These are phyloP conservation scores for Magnaporthales sp. DNA, from an alignment of 2,329 filamentous ascomycete species.

Conservation along the genomic window DNA sequence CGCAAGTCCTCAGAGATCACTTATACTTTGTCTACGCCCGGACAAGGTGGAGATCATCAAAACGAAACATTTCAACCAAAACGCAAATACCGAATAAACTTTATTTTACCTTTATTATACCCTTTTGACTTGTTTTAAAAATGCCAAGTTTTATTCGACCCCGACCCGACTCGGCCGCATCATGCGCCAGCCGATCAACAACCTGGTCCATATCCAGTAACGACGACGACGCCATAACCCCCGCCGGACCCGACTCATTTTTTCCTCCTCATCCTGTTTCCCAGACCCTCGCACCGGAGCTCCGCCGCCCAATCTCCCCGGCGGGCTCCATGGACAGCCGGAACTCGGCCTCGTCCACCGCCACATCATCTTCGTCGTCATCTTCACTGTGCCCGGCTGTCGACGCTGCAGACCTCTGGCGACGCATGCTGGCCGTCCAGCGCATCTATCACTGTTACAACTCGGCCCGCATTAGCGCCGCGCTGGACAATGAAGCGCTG, in stretches of 20 bases:
- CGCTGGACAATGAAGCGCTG: constrained; percentile 25
- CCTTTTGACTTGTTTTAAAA: not conserved
- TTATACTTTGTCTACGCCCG: too few relatives aligned
- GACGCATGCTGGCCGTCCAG: constrained; percentile 32
- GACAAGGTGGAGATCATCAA: not conserved
- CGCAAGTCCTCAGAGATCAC: too few relatives aligned
- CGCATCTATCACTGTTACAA: constrained; percentile 32
- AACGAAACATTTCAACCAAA: not conserved
- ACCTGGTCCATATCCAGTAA: constrained; percentile 6
- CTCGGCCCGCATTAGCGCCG: constrained; percentile 33
- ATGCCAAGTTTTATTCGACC: not conserved
- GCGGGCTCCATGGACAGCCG: not conserved
- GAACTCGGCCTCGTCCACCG: not conserved
- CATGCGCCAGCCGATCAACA: not conserved
- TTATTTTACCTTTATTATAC: not conserved
- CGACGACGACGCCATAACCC: constrained; percentile 14
- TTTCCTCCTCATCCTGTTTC: constrained; percentile 7
- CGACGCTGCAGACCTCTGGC: constrained; percentile 29
- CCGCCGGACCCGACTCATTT: constrained; percentile 5
- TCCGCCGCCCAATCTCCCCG: not conserved
- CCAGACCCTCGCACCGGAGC: constrained; percentile 4
- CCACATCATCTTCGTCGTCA: constrained; percentile 8
- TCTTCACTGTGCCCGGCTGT: constrained; percentile 11
- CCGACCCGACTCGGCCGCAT: not conserved
- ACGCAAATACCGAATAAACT: not conserved